Base-by-base conservation (phyloP, 306 rosid genomes). In the Lupinus albus region DNA sequence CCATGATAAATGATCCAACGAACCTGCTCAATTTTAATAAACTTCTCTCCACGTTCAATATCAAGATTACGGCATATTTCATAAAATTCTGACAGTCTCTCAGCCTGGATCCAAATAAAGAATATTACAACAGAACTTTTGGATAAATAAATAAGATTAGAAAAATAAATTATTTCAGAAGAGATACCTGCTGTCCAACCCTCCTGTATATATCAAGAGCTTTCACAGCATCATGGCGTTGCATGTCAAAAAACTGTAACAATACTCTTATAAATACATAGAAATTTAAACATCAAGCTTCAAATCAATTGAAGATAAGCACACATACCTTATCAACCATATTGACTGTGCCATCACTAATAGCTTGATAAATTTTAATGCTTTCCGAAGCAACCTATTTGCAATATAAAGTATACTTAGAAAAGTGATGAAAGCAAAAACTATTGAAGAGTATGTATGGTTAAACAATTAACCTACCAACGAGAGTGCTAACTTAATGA, bases 201-300 rank as follows among this genome's bases (percentile, higher is more conserved):
- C 89, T 87, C 83, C 84, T 74, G 76, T 94, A 94, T 79, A 94
- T 88, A 50, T 91, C 99, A 64, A 94, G 85, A 72, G 97, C 96
- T 76, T 58, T 88, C 84, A 88, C 0, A 75, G 99, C 99, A 76
- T 91, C 95, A 51, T 70, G 66, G 14, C 88, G 95, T 78, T 88
- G 89, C 99, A 94, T 94, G 92, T 94, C 99, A 75, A 94, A 94
- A 76, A 94, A 91, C 99, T 94, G 96, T 58, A 70, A 74, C 61
- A 64, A 60, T 35, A 72, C 41, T 56, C 77, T 76, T 35, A 28
- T 77, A 64, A 71, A 54, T 77, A 75, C 33, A 59, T 20, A 18
- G 80, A 46, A 66, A 76, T 72, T 64, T 73, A 35, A 75, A 62
- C 64, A 64, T 58, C 13, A 77, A 72, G 45, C 67, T 63, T 44